Evolutionary conservation across 2,329 filamentous ascomycete genomes (phyloP).

Genomic region (Aspergillus sojae): DNA sequence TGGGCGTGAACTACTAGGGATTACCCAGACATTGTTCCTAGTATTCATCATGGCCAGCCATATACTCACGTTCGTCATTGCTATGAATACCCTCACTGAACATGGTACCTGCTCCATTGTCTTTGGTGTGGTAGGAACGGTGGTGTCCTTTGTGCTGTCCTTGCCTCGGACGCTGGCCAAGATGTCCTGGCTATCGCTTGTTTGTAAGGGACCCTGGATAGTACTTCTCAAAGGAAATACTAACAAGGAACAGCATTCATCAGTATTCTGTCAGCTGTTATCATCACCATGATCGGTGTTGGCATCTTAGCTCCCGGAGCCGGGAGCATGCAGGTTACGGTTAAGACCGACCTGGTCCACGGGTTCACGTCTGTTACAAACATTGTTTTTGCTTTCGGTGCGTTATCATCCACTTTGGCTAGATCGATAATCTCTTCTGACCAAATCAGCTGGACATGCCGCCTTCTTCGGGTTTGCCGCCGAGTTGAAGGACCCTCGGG

Average conservation of each 20-base stretch:
- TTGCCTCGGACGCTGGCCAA: slow-evolving; percentile 65
- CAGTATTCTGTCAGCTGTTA: slow-evolving; percentile 65
- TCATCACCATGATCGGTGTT: slow-evolving; percentile 68
- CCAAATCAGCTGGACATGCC: slow-evolving; percentile 62
- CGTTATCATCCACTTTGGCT: slow-evolving; percentile 48
- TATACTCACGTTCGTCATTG: slow-evolving; percentile 69
- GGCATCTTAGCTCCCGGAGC: slow-evolving; percentile 53
- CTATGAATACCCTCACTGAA: slow-evolving; percentile 65
- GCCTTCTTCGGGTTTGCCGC: slow-evolving; percentile 69
- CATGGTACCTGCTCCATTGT: slow-evolving; percentile 66
- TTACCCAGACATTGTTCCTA: slow-evolving; percentile 65
- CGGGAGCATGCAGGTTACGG: slow-evolving; percentile 38
- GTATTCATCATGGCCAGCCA: slow-evolving; percentile 74
- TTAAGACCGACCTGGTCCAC: slow-evolving; percentile 52
- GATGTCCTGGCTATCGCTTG: slow-evolving; percentile 64
- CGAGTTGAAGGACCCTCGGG: slow-evolving; percentile 63
- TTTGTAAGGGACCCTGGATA: slow-evolving; percentile 39
- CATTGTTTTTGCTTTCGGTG: slow-evolving; percentile 71
- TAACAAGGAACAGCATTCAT: slow-evolving; percentile 54
- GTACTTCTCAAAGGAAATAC: neutral
- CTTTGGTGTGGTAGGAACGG: slow-evolving; percentile 62
- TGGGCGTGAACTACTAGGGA: slow-evolving; percentile 65
- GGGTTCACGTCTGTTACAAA: slow-evolving; percentile 66
- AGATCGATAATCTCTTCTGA: slow-evolving; percentile 52
- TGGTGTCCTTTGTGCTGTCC: slow-evolving; percentile 61